Percentiles rank a stretch among this genome's conserved stretches.
Evolutionary conservation across 169 alveolate species (phyloP).

Genomic region (Plasmodium billcollinsi): DNA sequence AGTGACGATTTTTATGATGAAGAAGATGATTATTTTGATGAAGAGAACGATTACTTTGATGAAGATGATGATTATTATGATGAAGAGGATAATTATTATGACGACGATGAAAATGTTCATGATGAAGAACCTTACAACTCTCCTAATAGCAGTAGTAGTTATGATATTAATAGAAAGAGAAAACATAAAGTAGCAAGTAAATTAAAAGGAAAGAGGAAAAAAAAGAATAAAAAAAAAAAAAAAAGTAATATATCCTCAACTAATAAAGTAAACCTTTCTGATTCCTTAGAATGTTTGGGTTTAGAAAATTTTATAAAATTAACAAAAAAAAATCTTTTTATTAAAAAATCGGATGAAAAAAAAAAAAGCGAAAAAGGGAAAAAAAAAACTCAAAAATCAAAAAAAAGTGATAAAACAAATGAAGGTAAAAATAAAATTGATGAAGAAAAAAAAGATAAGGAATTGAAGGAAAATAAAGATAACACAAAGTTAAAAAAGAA

Average conservation of each 20-base stretch:
- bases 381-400: background rate
- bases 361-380: background rate
- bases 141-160: background rate
- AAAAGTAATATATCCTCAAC: background rate
- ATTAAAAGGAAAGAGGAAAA: background rate
- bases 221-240: background rate
- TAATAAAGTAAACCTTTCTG: background rate
- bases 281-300: constrained; percentile 5
- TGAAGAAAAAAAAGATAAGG: background rate
- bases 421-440: background rate
- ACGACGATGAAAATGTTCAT: too few relatives aligned
- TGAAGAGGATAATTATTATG: too few relatives aligned
- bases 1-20: background rate
- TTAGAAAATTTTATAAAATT: constrained; percentile 1
- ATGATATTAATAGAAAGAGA: background rate
- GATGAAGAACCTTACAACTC: background rate
- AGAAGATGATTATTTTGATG: too few relatives aligned
- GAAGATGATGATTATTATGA: too few relatives aligned
- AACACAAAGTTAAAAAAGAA: background rate
- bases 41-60: too few relatives aligned
- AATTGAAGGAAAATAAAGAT: background rate
- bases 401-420: background rate
- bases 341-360: constrained; percentile 2
- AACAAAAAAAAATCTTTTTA: constrained; percentile 3
- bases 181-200: background rate